Percentiles rank a stretch among this genome's conserved stretches.
phyloP scores from a whole-genome alignment of 805 yeast species.

The Schizosaccharomyces japonicus region DNA sequence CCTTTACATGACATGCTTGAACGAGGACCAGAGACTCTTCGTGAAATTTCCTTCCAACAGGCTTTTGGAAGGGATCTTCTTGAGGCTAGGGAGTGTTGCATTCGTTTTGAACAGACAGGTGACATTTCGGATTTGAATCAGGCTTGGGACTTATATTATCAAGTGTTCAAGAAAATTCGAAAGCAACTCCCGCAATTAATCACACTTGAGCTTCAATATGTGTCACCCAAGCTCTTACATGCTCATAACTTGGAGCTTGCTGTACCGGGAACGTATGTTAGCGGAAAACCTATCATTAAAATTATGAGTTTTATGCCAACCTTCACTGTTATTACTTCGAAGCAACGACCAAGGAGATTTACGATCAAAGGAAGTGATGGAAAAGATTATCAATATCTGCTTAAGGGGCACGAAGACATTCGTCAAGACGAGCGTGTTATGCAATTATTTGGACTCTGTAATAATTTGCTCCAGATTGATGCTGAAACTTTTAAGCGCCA shows the following conservation, averaged over 20 bases:
- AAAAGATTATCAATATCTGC: conserved; percentile 51
- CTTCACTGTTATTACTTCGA: conserved; percentile 70
- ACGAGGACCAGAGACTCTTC: conserved; percentile 66
- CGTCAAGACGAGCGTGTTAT: conserved; percentile 92
- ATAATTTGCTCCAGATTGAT: conserved; percentile 67
- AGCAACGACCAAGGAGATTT: conserved; percentile 80
- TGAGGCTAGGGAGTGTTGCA: conserved; percentile 85
- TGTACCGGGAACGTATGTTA: conserved; percentile 77
- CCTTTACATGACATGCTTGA: conserved; percentile 71
- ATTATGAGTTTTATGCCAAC: conserved; percentile 61
- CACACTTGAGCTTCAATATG: conserved; percentile 71
- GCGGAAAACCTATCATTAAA: conserved; percentile 54
- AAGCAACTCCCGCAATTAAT: conserved; percentile 73
- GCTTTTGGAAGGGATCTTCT: conserved; percentile 81
- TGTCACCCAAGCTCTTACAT: conserved; percentile 67
- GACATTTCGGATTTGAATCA: conserved; percentile 78
- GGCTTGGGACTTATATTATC: conserved; percentile 93
- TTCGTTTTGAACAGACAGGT: conserved; percentile 59
- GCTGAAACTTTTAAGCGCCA: conserved; percentile 93
- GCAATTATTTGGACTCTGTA: conserved; percentile 91
- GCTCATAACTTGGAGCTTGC: conserved; percentile 67
- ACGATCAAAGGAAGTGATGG: conserved; percentile 76
- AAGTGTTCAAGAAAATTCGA: conserved; percentile 74
- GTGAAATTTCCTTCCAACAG: conserved; percentile 79
- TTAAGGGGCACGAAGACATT: conserved; percentile 94